Conservation (phyloP, 768 basidiomycete species). For the Heimioporus sp. region DNA sequence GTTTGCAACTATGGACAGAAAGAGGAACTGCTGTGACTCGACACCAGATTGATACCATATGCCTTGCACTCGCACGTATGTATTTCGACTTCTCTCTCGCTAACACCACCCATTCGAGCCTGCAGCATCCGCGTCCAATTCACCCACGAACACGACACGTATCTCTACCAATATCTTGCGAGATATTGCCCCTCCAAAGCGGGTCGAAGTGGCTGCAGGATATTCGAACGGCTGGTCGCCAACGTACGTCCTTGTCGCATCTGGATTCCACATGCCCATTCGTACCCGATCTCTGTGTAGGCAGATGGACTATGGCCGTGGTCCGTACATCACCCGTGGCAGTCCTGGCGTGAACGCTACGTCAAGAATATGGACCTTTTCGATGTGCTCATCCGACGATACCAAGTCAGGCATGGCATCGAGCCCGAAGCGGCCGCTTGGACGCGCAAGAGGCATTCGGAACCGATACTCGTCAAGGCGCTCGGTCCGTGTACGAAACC, state of each 20-base stretch:
- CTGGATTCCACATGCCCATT: background rate
- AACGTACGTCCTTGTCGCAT: constrained; percentile 39
- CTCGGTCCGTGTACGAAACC: constrained; percentile 3
- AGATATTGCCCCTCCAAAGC: constrained; percentile 36
- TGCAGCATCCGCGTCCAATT: constrained; percentile 28
- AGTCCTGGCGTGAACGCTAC: constrained; percentile 68
- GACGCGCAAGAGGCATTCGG: constrained; percentile 2
- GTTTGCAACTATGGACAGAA: too few species aligned
- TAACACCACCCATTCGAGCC: background rate
- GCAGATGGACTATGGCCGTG: constrained; percentile 46
- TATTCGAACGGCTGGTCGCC: constrained; percentile 43
- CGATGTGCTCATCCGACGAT: constrained; percentile 40
- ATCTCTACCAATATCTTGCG: constrained; percentile 49
- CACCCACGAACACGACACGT: constrained; percentile 38
- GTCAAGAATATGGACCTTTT: constrained; percentile 41
- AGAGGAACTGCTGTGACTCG: too few species aligned
- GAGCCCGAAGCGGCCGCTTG: background rate
- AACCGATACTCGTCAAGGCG: background rate
- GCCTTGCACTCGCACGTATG: constrained; percentile 3
- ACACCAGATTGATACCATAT: background rate
- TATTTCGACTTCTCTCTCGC: background rate
- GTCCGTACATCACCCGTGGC: constrained; percentile 49
- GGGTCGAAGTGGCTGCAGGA: constrained; percentile 45
- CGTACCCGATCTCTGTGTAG: constrained; percentile 27
- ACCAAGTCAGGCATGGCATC: constrained; percentile 29